Evolutionary conservation across 257 asterid genomes (phyloP), one percentile per base, ranked within the genome.

Genomic region (Primulina huaijiensis): DNA sequence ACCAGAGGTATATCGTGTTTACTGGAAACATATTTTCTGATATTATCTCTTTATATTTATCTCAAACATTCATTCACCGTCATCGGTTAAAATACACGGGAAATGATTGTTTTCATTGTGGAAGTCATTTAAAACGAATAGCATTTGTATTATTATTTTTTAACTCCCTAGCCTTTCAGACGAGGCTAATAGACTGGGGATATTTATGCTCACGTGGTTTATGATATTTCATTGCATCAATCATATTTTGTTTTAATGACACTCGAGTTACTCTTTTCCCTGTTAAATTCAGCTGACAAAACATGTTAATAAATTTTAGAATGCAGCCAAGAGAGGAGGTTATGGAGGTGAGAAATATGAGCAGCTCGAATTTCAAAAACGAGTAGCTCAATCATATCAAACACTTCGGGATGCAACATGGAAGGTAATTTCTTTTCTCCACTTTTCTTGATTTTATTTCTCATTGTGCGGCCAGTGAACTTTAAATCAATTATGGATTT

Each of bases 321-420:
- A 87, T 79, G 99, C 99, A 72, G 90, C 97, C 29, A 95, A 89
- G 81, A 83, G 99, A 81, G 99, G 96, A 72, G 97, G 97, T 52
- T 94, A 94, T 73, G 97, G 99, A 37, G 96, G 84, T 8, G 97
- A 94, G 82, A 81, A 97, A 81, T 94, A 94, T 27, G 99, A 94
- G 84, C 86, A 89, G 80, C 90, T 89, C 20, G 99, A 94, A 83
- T 94, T 94, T 87, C 99, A 94, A 79, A 82, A 83, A 74, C 83
- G 75, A 74, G 97, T 91, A 69, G 87, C 93, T 30, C 74, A 77
- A 33, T 83, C 82, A 53, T 91, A 91, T 77, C 76, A 68, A 65
- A 72, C 57, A 10, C 95, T 94, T 55, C 30, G 50, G 34, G 92
- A 94, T 81, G 62, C 90, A 73, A 82, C 89, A 19, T 94, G 99